Conservation (phyloP, 768 basidiomycete species). For the Phlebiopsis gigantea region DNA sequence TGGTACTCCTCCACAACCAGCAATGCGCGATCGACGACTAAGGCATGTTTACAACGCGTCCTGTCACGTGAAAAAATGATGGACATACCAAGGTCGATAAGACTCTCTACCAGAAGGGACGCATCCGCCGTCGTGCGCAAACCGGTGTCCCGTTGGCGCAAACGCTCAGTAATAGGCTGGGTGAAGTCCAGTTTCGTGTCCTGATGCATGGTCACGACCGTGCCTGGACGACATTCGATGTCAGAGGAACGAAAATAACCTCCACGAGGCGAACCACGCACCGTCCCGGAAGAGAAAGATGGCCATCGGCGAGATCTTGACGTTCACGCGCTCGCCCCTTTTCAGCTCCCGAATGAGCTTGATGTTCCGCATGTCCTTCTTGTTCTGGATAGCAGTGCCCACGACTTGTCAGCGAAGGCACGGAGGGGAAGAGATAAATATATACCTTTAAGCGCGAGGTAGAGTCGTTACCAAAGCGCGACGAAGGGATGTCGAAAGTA, state of each 20-base stretch:
- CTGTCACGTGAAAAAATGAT: constrained; percentile 10
- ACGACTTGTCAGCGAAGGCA: background rate
- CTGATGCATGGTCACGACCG: constrained; percentile 56
- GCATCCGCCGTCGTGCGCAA: constrained; percentile 61
- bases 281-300: constrained; percentile 67
- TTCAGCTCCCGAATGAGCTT: constrained; percentile 34
- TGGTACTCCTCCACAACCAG: constrained; percentile 70
- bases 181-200: constrained; percentile 43
- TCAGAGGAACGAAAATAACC: background rate
- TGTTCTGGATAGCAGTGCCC: background rate
- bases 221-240: constrained; percentile 34
- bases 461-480: background rate
- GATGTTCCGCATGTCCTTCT: constrained; percentile 20
- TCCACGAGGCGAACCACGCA: constrained; percentile 20
- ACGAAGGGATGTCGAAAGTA: background rate
- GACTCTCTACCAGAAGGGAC: constrained; percentile 60
- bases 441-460: background rate
- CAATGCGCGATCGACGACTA: constrained; percentile 65
- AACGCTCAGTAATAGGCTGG: constrained; percentile 50
- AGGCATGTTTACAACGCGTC: background rate
- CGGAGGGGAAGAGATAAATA: background rate
- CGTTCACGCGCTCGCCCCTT: constrained; percentile 52
- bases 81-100: constrained; percentile 50
- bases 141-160: constrained; percentile 53
- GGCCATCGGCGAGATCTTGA: constrained; percentile 58